Conservation (phyloP, 441 rosid genomes). For the Gossypium laxum region DNA sequence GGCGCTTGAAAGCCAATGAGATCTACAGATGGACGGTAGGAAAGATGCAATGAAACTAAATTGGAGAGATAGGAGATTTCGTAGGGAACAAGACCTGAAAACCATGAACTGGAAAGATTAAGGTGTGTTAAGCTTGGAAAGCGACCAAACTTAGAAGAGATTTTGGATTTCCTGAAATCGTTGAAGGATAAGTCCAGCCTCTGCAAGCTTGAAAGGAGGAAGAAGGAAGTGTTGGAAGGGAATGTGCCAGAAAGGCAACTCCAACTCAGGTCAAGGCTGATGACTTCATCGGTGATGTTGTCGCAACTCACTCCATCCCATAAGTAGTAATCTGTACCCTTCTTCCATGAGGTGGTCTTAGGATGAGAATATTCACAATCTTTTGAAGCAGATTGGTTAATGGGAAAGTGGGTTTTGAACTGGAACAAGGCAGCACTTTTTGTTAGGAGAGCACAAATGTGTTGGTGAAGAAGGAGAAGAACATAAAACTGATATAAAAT, state of each 20-base stretch:
- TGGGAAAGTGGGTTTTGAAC: background rate
- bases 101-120: background rate
- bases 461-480: background rate
- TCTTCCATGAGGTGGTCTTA: background rate
- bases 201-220: background rate
- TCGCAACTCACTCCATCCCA: background rate
- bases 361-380: background rate
- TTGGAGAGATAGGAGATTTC: conserved; percentile 3
- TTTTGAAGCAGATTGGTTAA: background rate
- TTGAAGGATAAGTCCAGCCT: background rate
- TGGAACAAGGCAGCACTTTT: background rate
- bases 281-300: background rate
- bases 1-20: background rate
- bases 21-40: background rate
- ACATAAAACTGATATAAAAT: background rate
- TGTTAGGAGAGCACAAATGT: background rate
- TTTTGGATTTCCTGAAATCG: background rate
- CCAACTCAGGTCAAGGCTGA: background rate
- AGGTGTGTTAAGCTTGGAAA: conserved; percentile 4
- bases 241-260: background rate
- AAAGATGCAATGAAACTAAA: background rate
- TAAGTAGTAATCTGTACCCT: background rate
- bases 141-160: background rate
- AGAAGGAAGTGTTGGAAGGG: background rate
- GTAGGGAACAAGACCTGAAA: background rate